phyloP scores from a whole-genome alignment of 2,329 filamentous ascomycete species.

The Thelonectria blattea region DNA sequence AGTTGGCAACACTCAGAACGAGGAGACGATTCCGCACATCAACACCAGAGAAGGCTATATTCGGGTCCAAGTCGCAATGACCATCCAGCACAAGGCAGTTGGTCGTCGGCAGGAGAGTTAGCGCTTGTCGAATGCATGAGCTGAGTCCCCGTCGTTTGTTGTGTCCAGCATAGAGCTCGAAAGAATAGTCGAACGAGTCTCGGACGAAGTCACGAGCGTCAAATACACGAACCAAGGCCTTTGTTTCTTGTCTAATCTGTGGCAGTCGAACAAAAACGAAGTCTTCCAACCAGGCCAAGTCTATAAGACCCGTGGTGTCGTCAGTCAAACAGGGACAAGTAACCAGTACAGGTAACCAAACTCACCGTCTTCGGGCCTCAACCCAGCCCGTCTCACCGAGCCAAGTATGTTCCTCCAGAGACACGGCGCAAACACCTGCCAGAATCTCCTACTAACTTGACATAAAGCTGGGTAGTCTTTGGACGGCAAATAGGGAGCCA shows the following conservation, averaged over 20 bases:
- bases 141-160: slow-evolving; percentile 42
- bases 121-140: slow-evolving; percentile 47
- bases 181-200: slow-evolving; percentile 49
- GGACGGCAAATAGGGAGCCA: slow-evolving; percentile 51
- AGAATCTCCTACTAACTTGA: slow-evolving; percentile 55
- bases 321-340: slow-evolving; percentile 14
- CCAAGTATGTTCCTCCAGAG: slow-evolving; percentile 59
- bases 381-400: slow-evolving; percentile 45
- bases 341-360: slow-evolving; percentile 10
- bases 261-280: slow-evolving; percentile 52
- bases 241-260: slow-evolving; percentile 45
- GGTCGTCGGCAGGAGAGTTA: slow-evolving; percentile 50
- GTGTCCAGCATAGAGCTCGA: slow-evolving; percentile 37
- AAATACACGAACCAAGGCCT: slow-evolving; percentile 52
- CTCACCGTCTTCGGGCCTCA: slow-evolving; percentile 55
- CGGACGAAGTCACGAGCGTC: slow-evolving; percentile 55
- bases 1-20: slow-evolving; percentile 54
- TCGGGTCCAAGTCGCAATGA: slow-evolving; percentile 52
- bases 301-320: slow-evolving; percentile 41
- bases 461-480: slow-evolving; percentile 54
- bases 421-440: slow-evolving; percentile 55
- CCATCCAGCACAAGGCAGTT: slow-evolving; percentile 56
- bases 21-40: slow-evolving; percentile 11
- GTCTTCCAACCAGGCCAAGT: slow-evolving; percentile 55
- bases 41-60: slow-evolving; percentile 39